Conservation (phyloP, 352 stramenopile species). For the Globisporangium cederbergense region DNA sequence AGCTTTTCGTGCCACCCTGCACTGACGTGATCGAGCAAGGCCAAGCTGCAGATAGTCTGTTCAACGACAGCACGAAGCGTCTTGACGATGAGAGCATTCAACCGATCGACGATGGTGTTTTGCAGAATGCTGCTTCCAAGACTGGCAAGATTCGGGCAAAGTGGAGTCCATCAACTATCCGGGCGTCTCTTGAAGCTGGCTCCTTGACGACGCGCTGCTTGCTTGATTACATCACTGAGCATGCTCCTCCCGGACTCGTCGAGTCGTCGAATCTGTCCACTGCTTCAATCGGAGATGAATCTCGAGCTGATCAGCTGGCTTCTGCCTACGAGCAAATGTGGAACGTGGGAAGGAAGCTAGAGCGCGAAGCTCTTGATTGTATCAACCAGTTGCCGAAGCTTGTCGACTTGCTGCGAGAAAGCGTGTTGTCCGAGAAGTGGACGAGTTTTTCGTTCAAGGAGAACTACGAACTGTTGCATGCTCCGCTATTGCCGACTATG, state of each 20-base stretch:
- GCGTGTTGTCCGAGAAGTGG: constrained; percentile 56
- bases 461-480: constrained; percentile 61
- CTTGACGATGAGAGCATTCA: constrained; percentile 28
- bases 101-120: constrained; percentile 58
- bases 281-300: constrained; percentile 31
- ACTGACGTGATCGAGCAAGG: constrained; percentile 59
- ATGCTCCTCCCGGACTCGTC: constrained; percentile 53
- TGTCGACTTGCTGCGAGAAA: constrained; percentile 65
- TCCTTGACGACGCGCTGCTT: constrained; percentile 65
- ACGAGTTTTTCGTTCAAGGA: constrained; percentile 51
- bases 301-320: constrained; percentile 47
- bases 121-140: constrained; percentile 63
- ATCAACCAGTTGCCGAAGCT: constrained; percentile 54
- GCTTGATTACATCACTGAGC: constrained; percentile 63
- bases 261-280: constrained; percentile 35
- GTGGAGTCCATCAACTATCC: constrained; percentile 54
- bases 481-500: constrained; percentile 62
- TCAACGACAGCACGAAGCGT: constrained; percentile 8
- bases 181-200: constrained; percentile 50
- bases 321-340: constrained; percentile 73
- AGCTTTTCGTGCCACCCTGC: constrained; percentile 70
- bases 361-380: constrained; percentile 69
- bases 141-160: constrained; percentile 58
- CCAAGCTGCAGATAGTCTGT: constrained; percentile 18
- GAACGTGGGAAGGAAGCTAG: constrained; percentile 50